Percentiles rank a stretch among this genome's conserved stretches.
Evolutionary conservation across 2,329 filamentous ascomycete species (phyloP).

Genomic region (Colletotrichum cuscutae): DNA sequence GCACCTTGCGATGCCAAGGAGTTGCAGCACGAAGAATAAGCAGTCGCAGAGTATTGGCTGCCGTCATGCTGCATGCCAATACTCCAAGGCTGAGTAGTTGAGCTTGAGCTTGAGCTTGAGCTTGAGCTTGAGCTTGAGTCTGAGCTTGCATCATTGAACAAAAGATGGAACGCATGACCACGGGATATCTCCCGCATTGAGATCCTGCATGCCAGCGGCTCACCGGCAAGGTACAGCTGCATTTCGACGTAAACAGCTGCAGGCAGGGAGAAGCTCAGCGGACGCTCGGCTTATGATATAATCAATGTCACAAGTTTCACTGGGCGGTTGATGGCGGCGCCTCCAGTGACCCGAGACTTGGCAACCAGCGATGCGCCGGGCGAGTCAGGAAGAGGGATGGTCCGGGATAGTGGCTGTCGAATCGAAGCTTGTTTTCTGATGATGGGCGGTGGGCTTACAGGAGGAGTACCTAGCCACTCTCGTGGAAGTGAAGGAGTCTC

Average conservation of each 20-base stretch:
- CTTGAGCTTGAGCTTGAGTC: background rate
- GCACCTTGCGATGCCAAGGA: constrained; percentile 12
- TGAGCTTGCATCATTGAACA: background rate
- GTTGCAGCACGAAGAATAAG: background rate
- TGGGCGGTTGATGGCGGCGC: background rate
- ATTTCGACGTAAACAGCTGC: too few species aligned
- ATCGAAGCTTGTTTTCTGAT: constrained; percentile 28
- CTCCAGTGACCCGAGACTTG: constrained; percentile 26
- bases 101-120: constrained; percentile 3
- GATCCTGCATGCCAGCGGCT: constrained; percentile 1
- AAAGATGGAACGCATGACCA: background rate
- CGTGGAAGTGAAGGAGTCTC: background rate
- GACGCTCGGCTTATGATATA: constrained; percentile 4
- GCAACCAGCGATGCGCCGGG: background rate
- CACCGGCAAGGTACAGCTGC: background rate
- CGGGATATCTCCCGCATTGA: background rate
- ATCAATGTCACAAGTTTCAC: constrained; percentile 16
- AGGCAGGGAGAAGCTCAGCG: background rate
- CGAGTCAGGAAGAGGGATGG: constrained; percentile 21
- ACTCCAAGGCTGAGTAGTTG: background rate
- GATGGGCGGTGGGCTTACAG: constrained; percentile 17
- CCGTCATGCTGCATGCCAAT: constrained; percentile 15
- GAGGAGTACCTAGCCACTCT: background rate
- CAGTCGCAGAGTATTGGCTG: constrained; percentile 7
- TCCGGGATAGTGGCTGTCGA: constrained; percentile 26